Evolutionary conservation across 495 filamentous ascomycete species (phyloP), one percentile per base, ranked within the genome.

Genomic region (Aspergillus avenaceus): DNA sequence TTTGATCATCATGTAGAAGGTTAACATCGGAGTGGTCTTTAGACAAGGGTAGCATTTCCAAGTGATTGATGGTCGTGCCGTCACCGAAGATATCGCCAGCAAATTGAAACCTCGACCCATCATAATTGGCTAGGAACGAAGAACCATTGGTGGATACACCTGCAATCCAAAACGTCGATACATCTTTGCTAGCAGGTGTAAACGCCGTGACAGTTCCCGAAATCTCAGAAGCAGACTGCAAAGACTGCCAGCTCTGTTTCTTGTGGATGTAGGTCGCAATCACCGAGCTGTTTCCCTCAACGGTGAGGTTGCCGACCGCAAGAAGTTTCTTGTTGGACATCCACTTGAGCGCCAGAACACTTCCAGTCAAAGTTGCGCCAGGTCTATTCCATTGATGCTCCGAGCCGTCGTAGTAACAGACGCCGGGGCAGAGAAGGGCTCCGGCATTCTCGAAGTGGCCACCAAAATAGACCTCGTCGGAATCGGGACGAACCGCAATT

Each of bases 401-500:
- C 3, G 73, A 59, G 13, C 83, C 80, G 57, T 84, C 83, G 65
- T 84, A 92, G 49, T 85, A 73, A 69, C 93, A 99, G 18, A 99
- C 80, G 36, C 80, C 81, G 1, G 83, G 79, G 61, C 93, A 99
- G 31, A 75, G 82, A 19, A 97, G 77, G 8, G 85, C 82, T n/a
- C 93, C 95, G 24, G 91, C 95, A 8, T 76, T 75, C 2, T 79
- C 72, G 56, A 97, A 98, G 23, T 76, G 81, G 24, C 93, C 93
- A 13, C 84, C 93, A 25, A 97, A 83, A 63, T 88, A 99, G 26
- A 99, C 76, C 32, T 92, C 80, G 1, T 74, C 70, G 23, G 84
- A 84, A 49, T 73, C 76, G 5, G 87, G 84, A 29, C 83, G 82
- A 6, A 76, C 67, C 13, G 79, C 80, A 54, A 96, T 87, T 22